These are phyloP conservation scores for Tuber aestivum DNA, from an alignment of 495 filamentous ascomycete species.

Conservation along the genomic window DNA sequence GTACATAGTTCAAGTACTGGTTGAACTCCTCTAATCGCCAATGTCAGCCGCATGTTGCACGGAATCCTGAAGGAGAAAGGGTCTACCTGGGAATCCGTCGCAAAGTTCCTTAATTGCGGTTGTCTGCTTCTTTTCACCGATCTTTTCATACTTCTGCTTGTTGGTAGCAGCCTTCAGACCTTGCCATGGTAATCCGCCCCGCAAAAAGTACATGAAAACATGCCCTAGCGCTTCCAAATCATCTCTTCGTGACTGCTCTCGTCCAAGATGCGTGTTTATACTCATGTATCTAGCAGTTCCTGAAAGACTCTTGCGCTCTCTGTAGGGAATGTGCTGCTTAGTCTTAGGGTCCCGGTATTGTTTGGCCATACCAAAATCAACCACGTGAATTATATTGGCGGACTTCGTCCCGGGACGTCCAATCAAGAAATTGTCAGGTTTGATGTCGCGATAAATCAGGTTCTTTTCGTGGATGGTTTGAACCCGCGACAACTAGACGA, in stretches of 20 bases:
- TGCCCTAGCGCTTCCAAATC: conserved; percentile 94
- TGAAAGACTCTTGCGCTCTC: conserved; percentile 94
- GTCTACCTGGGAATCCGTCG: conserved; percentile 70
- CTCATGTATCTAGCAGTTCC: conserved; percentile 99
- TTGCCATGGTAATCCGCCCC: conserved; percentile 96
- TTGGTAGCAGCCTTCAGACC: conserved; percentile 98
- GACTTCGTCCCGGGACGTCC: conserved; percentile 87
- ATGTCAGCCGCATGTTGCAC: conserved; percentile 17
- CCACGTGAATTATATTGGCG: conserved; percentile 96
- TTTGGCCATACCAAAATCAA: conserved; percentile 99
- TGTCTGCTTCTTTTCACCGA: conserved; percentile 99
- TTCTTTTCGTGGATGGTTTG: conserved; percentile 99
- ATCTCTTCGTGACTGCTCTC: conserved; percentile 93
- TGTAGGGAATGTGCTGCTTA: conserved; percentile 98
- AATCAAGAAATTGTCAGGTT: conserved; percentile 99
- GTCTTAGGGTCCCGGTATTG: conserved; percentile 98
- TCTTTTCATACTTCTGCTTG: conserved; percentile 99
- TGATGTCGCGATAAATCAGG: conserved; percentile 98
- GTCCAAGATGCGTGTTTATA: conserved; percentile 97
- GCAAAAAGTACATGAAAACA: conserved; percentile 99
- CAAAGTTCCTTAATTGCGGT: conserved; percentile 95
- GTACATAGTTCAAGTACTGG: conserved; percentile 94
- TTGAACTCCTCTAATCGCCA: conserved; percentile 73
- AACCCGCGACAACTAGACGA: conserved; percentile 74
- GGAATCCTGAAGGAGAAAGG: background rate